Evolutionary conservation across 2,329 filamentous ascomycete genomes (phyloP), one percentile per base, ranked within the genome.

Genomic region (Aspergillus calidoustus): DNA sequence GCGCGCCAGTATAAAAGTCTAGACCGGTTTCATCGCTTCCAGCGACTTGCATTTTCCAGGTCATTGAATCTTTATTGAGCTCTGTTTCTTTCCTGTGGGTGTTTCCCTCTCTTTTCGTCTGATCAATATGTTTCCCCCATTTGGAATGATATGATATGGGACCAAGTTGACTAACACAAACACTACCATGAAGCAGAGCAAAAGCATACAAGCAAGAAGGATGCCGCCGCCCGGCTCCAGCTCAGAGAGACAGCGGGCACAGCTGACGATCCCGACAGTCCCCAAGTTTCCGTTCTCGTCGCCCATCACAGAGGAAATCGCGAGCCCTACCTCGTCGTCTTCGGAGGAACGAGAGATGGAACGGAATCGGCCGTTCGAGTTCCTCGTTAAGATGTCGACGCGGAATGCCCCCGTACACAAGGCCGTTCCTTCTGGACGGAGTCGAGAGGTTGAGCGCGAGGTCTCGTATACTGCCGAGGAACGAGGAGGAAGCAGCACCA

Each of bases 231-330:
- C 38, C 71, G 64, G 58, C 58, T 34, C 38, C 31, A 70, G 64
- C 52, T 64, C 63, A 43, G 65, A 71, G 31, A 71, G 66, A 19
- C 66, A 67, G 28, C 65, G 70, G n/a, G 67, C 70, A 22, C 63
- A 67, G 8, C 69, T 77, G 19, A 72, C 66, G 43, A 75, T 73
- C 9, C 75, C 70, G 7, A 44, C 66, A 28, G 62, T 72, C 17
- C 77, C 76, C 22, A 74, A 67, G 19, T 80, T 81, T 51, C 79
- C 79, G 13, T 66, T 81, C 19, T 79, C 78, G 1, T 81, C 79
- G 11, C 79, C 79, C 0, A 81, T 80, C 60, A 75, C 65, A 22
- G 79, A 80, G 56, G 79, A 81, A 60, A 68, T 79, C 41, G 62
- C 72, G 3, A 79, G 76, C 54, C 78, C 78, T 0, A 74, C 71